These are phyloP conservation scores for Lasiodiplodia gonubiensis DNA, from an alignment of 2,329 filamentous ascomycete genomes.

Conservation along the genomic window DNA sequence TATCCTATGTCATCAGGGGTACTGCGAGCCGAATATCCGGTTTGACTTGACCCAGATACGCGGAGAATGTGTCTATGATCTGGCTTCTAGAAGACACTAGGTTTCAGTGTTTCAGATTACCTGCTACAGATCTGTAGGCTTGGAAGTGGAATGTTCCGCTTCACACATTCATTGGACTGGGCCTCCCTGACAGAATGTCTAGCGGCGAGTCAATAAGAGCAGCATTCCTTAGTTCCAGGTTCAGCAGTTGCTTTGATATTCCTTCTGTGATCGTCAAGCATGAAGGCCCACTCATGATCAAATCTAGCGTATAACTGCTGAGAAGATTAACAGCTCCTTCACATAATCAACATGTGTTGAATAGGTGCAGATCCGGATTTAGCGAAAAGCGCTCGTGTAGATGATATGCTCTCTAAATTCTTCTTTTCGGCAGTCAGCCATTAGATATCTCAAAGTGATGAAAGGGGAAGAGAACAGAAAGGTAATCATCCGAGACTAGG, in stretches of 20 bases:
- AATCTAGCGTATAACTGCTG: background rate
- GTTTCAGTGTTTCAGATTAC: background rate
- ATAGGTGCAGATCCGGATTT: background rate
- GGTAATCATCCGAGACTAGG: background rate
- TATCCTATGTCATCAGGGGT: background rate
- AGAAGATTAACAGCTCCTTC: background rate
- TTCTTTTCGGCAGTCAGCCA: constrained; percentile 4
- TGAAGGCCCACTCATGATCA: background rate
- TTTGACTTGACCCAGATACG: background rate
- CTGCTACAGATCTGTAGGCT: background rate
- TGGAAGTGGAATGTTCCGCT: background rate
- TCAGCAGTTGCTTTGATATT: background rate
- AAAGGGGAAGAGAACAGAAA: background rate
- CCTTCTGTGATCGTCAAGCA: background rate
- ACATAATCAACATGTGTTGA: background rate
- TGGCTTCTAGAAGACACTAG: constrained; percentile 1
- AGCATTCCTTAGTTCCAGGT: background rate
- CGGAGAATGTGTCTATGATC: background rate
- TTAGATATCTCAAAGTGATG: background rate
- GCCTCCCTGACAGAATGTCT: background rate
- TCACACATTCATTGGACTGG: background rate
- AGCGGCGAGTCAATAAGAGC: background rate
- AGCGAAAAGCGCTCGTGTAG: background rate
- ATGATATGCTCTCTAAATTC: background rate
- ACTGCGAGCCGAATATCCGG: background rate